Conservation (phyloP, 257 asterid genomes). For the Fraxinus anomala region DNA sequence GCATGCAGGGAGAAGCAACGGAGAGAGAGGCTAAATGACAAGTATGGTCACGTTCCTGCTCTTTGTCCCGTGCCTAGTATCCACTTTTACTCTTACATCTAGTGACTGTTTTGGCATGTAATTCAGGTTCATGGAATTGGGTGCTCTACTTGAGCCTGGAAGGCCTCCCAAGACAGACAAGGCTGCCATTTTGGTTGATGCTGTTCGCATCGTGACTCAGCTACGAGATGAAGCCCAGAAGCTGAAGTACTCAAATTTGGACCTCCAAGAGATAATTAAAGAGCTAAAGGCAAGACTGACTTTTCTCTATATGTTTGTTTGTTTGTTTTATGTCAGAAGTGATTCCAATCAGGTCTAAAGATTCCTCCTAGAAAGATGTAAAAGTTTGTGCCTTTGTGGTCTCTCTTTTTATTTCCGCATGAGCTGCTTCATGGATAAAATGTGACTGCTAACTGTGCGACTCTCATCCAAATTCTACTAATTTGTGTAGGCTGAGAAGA, state of each 20-base stretch:
- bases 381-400: not conserved
- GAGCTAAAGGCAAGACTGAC: conserved; percentile 69
- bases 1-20: conserved; percentile 94
- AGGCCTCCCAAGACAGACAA: conserved; percentile 89
- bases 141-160: conserved; percentile 90
- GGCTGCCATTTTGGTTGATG: conserved; percentile 82
- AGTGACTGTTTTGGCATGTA: conserved; percentile 20
- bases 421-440: not conserved
- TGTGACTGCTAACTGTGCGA: not conserved
- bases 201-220: conserved; percentile 81
- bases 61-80: conserved; percentile 14
- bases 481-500: conserved; percentile 71
- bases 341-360: not conserved
- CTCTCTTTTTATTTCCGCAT: not conserved
- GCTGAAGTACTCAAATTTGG: conserved; percentile 70
- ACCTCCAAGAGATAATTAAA: conserved; percentile 80
- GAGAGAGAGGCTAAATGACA: conserved; percentile 85
- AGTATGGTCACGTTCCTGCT: conserved; percentile 40
- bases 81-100: conserved; percentile 25
- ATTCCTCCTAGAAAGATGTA: not conserved
- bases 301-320: not conserved
- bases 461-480: not conserved
- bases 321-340: not conserved
- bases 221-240: conserved; percentile 78
- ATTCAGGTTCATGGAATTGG: conserved; percentile 72